These are phyloP conservation scores for Adansonia madagascariensis DNA, from an alignment of 441 rosid species.

Conservation along the genomic window DNA sequence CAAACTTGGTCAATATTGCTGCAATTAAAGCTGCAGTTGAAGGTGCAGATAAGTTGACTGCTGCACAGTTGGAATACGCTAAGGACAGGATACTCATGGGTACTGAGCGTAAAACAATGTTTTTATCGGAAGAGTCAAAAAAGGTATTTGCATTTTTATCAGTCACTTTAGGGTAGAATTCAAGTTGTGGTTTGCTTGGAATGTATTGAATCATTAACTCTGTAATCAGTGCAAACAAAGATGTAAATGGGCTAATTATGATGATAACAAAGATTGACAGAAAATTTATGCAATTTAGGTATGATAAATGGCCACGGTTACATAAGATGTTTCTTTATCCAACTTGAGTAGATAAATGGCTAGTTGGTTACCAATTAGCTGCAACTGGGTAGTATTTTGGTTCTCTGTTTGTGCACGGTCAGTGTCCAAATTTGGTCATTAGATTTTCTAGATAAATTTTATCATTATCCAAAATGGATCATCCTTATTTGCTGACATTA, in stretches of 20 bases:
- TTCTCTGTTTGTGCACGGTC: not conserved
- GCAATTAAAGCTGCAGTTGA: constrained; percentile 99
- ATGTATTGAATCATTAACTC: not conserved
- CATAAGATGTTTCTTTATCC: not conserved
- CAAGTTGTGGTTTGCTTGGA: constrained; percentile 5
- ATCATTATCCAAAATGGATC: constrained; percentile 16
- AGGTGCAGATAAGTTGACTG: constrained; percentile 78
- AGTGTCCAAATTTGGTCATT: not conserved
- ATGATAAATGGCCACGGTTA: not conserved
- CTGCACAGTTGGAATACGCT: constrained; percentile 83
- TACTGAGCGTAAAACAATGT: constrained; percentile 97
- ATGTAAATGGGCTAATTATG: not conserved
- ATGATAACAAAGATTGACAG: not conserved
- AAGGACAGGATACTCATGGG: constrained; percentile 96
- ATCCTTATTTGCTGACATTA: constrained; percentile 25
- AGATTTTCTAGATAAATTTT: not conserved
- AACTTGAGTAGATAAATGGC: not conserved
- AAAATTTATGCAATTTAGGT: not conserved
- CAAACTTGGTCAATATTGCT: constrained; percentile 93
- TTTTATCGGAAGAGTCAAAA: constrained; percentile 88
- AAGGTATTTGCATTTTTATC: constrained; percentile 52
- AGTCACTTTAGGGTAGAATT: not conserved
- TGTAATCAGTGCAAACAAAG: constrained; percentile 2
- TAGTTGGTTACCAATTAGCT: not conserved
- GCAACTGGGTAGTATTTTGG: not conserved